Base-by-base conservation (phyloP, 1,284 basidiomycete genomes). In the Rhodotorula sp. region DNA sequence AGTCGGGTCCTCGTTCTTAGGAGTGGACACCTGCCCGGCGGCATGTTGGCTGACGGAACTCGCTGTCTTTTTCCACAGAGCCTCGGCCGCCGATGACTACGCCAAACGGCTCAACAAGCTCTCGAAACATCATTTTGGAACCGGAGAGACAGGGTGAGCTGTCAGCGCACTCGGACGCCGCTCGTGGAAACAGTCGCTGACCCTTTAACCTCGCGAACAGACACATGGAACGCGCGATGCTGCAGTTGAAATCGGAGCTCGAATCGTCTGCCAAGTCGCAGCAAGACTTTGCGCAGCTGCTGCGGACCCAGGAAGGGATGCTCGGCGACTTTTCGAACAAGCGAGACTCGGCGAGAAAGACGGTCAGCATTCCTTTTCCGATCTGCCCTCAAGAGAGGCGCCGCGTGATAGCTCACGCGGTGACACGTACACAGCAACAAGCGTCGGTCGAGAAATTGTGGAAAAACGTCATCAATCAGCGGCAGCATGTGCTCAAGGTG, bases 21-120 rank as follows among this genome's bases (percentile, higher is more conserved):
- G 29, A 7, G 5, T 14, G 14, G 44, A 46, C 26, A 15, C 42
- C 17, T n/a, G 20, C 6, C 42, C 72, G 59, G 10, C 30, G 45
- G 29, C 53, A 45, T 60, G 46, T 61, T 66, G 33, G 22, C 54
- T 48, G 59, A 73, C n/a, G 22, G 20, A 7, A 14, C 61, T 24
- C 51, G 37, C 37, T 30, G 48, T 57, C 0, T 46, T 26, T 8
- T 10, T 20, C 14, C 33, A 6, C 24, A 76, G 77, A 26, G 74
- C 76, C 5, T 29, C 64, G 44, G 94, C 98, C 75, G 95, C 99
- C 80, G 95, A 97, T 76, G 95, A 98, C 46, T 98, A 98, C 78
- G 89, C 95, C 4, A 95, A 94, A 82, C 87, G 89, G 49, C 79
- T 99, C 17, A 83, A 86, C 30, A 94, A 91, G 81, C 84, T 99